phyloP scores from a whole-genome alignment of 2,329 filamentous ascomycete species.

The Nemania bipapillata region DNA sequence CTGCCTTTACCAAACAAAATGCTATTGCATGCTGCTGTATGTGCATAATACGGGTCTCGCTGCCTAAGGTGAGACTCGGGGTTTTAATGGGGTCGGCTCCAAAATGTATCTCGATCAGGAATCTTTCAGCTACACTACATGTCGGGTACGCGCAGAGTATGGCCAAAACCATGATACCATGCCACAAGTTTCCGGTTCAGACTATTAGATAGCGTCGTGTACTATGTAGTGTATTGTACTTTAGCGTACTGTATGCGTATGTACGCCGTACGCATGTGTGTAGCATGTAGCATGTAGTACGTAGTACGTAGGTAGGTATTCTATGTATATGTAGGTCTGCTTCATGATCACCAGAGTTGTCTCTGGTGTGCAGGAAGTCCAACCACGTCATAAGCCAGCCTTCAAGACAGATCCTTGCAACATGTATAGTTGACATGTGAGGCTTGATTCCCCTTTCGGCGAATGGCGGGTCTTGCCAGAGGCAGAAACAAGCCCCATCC shows the following conservation, averaged over 20 bases:
- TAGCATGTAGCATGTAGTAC: too few relatives aligned
- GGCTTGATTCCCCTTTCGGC: slow-evolving; percentile 4
- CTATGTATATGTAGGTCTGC: neutral
- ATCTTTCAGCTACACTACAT: slow-evolving; percentile 20
- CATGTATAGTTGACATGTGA: slow-evolving; percentile 9
- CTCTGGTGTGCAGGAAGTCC: slow-evolving; percentile 13
- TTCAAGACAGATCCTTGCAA: slow-evolving; percentile 13
- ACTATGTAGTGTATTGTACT: too few relatives aligned
- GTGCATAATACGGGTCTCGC: neutral
- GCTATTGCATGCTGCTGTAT: neutral
- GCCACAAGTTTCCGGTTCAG: slow-evolving; percentile 1
- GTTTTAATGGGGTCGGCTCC: neutral
- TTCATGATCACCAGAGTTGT: slow-evolving; percentile 1
- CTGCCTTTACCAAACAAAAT: neutral
- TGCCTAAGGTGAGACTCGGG: slow-evolving; percentile 4
- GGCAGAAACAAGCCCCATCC: slow-evolving; percentile 14
- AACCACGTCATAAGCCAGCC: slow-evolving; percentile 15
- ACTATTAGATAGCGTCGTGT: neutral
- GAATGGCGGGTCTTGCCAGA: slow-evolving; percentile 12
- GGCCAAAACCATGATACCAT: slow-evolving; percentile 9
- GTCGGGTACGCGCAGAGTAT: slow-evolving; percentile 10
- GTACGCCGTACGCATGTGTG: neutral
- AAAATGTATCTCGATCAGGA: slow-evolving; percentile 6
- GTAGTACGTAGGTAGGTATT: neutral
- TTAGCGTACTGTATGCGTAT: neutral